Conservation (phyloP, 805 yeast genomes). For the Ogataea haglerorum region DNA sequence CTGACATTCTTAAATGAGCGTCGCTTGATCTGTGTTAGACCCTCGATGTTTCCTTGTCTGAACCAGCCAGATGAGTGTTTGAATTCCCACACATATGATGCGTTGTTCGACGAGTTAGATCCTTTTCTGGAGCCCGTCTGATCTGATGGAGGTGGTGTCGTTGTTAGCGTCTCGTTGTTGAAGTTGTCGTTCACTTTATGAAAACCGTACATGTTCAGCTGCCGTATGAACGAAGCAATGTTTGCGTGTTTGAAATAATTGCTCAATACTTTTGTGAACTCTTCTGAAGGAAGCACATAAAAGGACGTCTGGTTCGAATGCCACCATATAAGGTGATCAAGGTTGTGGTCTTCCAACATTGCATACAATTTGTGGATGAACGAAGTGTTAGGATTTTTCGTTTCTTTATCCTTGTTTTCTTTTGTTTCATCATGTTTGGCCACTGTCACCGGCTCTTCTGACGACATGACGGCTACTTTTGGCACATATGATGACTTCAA, state of each 20-base stretch:
- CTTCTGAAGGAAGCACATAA: conserved; percentile 79
- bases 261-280: conserved; percentile 69
- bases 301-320: conserved; percentile 62
- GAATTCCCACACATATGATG: conserved; percentile 68
- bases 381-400: conserved; percentile 31
- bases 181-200: conserved; percentile 62
- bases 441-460: conserved; percentile 11
- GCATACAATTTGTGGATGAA: conserved; percentile 88
- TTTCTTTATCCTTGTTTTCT: conserved; percentile 3
- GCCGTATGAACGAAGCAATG: conserved; percentile 75
- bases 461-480: conserved; percentile 3
- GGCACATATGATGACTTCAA: background rate
- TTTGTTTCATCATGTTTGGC: conserved; percentile 8
- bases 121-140: conserved; percentile 21
- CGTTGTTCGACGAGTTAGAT: conserved; percentile 20
- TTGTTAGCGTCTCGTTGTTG: conserved; percentile 20
- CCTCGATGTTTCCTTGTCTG: conserved; percentile 74
- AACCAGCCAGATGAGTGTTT: conserved; percentile 77
- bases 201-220: conserved; percentile 79
- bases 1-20: conserved; percentile 45
- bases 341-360: conserved; percentile 76
- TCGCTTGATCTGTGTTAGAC: conserved; percentile 73
- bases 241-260: conserved; percentile 78
- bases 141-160: conserved; percentile 9
- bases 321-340: conserved; percentile 87